Evolutionary conservation across 73 alveolate genomes (phyloP).

Genomic region (Paramecium bursaria): DNA sequence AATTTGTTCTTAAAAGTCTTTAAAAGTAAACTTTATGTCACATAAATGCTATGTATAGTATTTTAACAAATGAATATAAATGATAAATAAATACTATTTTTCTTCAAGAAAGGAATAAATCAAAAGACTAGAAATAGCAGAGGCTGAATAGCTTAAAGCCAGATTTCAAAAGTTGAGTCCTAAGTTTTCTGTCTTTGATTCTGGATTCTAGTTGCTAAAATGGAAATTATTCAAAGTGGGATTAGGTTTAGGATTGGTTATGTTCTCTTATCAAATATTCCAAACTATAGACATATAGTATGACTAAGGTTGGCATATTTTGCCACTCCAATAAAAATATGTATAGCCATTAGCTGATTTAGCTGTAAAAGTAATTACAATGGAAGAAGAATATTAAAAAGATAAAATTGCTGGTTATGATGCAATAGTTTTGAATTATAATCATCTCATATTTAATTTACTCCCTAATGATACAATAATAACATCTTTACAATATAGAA

Average conservation of each 20-base stretch:
- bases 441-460: constrained; percentile 13
- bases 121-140: constrained; percentile 3
- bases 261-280: constrained; percentile 5
- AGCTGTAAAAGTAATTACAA: not conserved
- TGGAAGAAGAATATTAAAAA: not conserved
- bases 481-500: not conserved
- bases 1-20: constrained; percentile 54
- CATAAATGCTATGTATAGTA: constrained; percentile 60
- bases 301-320: not conserved
- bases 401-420: constrained; percentile 2
- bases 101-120: constrained; percentile 28
- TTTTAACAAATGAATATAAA: constrained; percentile 59
- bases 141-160: not conserved
- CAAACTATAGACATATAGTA: constrained; percentile 8
- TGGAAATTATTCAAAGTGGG: constrained; percentile 30
- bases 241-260: not conserved
- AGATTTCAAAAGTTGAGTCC: not conserved
- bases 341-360: not conserved
- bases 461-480: constrained; percentile 43
- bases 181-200: not conserved
- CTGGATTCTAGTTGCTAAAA: not conserved
- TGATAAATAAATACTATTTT: constrained; percentile 30
- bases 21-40: constrained; percentile 61
- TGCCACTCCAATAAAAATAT: constrained; percentile 9
- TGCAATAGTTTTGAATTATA: not conserved